A percentile compares a stretch with the other conserved stretches of the same genome.
Evolutionary conservation across 768 basidiomycete species (phyloP).

Genomic region (Leccinum uliginosum): DNA sequence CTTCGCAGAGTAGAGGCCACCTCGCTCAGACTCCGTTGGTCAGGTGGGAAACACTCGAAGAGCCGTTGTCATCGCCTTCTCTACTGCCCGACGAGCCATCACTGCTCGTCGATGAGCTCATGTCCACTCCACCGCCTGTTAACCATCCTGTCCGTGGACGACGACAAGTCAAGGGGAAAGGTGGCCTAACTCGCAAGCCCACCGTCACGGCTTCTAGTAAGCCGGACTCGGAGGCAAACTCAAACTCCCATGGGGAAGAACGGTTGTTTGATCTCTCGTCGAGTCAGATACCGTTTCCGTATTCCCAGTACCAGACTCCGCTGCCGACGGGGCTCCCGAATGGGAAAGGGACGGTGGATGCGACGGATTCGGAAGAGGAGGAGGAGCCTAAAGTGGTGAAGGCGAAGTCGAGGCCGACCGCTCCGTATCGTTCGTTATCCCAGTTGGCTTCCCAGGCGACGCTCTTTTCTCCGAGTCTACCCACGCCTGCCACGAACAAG

Average conservation of each 20-base stretch:
- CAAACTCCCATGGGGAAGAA: constrained; percentile 5
- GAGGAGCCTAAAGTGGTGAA: constrained; percentile 14
- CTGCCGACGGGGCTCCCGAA: neutral
- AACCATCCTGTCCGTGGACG: neutral
- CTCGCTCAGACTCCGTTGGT: constrained; percentile 10
- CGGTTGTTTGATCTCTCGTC: constrained; percentile 49
- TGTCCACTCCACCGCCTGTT: constrained; percentile 24
- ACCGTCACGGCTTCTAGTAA: neutral
- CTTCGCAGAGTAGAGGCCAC: neutral
- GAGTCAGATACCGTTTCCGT: constrained; percentile 52
- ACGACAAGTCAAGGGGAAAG: constrained; percentile 11
- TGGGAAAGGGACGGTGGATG: constrained; percentile 37
- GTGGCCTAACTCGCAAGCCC: neutral
- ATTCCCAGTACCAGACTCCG: constrained; percentile 40
- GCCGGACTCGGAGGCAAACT: neutral
- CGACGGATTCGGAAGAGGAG: constrained; percentile 21
- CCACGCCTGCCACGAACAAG: constrained; percentile 28
- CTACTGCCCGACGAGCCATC: constrained; percentile 28
- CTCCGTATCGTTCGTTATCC: constrained; percentile 44
- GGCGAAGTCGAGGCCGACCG: constrained; percentile 12
- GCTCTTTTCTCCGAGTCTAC: constrained; percentile 35
- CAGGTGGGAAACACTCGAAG: constrained; percentile 30
- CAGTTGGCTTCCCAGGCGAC: constrained; percentile 41
- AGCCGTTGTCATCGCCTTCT: constrained; percentile 24
- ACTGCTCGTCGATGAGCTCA: constrained; percentile 29